A percentile compares a stretch with the other conserved stretches of the same genome.
Evolutionary conservation across 768 basidiomycete species (phyloP).

Genomic region (Collybia sordida): DNA sequence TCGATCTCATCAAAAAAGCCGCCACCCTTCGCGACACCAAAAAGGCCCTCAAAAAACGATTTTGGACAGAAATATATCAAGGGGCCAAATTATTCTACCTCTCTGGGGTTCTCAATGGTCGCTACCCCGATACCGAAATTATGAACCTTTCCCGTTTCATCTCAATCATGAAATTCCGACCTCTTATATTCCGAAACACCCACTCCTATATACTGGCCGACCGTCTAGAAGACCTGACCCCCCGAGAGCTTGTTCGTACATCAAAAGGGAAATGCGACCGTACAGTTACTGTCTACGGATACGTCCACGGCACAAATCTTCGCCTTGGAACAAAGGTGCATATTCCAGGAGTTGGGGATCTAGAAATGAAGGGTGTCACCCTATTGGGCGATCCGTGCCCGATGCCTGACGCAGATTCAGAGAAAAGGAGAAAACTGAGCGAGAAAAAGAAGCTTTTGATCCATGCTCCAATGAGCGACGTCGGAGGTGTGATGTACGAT

Average conservation of each 20-base stretch:
- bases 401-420: conserved; percentile 85
- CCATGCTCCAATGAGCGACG: conserved; percentile 98
- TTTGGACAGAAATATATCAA: conserved; percentile 99
- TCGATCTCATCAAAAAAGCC: conserved; percentile 94
- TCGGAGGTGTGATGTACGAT: conserved; percentile 95
- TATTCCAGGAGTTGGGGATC: conserved; percentile 92
- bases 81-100: conserved; percentile 99
- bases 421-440: conserved; percentile 88
- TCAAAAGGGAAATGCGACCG: conserved; percentile 89
- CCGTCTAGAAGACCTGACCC: conserved; percentile 91
- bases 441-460: conserved; percentile 92
- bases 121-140: conserved; percentile 96
- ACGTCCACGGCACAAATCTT: conserved; percentile 87
- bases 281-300: conserved; percentile 93
- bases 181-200: conserved; percentile 90
- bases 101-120: conserved; percentile 94
- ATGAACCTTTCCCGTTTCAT: conserved; percentile 96
- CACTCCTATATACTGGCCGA: conserved; percentile 96
- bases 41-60: conserved; percentile 93
- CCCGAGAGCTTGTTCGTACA: conserved; percentile 76
- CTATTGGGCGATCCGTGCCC: conserved; percentile 94
- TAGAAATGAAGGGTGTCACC: conserved; percentile 72
- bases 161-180: conserved; percentile 97
- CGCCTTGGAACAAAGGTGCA: conserved; percentile 79
- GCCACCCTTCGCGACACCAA: conserved; percentile 86